Evolutionary conservation across 2,329 filamentous ascomycete species (phyloP), one percentile per base, ranked within the genome.

Genomic region (Coniosporium tulheliwenetii): DNA sequence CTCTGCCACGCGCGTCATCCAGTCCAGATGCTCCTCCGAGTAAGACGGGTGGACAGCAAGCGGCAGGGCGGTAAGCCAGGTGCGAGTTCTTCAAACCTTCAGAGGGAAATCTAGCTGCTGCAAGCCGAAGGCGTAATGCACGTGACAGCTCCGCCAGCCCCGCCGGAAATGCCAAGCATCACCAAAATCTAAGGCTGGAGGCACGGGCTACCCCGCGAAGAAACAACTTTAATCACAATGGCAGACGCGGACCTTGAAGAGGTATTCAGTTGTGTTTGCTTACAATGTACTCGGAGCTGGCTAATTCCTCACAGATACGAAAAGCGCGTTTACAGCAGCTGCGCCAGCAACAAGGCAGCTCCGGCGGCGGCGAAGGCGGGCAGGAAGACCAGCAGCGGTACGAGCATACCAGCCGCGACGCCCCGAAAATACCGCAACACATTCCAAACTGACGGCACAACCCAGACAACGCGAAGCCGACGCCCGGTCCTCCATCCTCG

Each of bases 261-360:
- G 10, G 15, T 39, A 15, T 14, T 19, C 14, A 37, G 37, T 8
- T 36, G 38, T 38, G 40, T 32, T 19, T 36, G 34, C 38, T 41
- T 10, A 8, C 8, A 30, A 12, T 31, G 38, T n/a, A 19, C 37
- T 30, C 26, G 38, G 16, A 30, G 41, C 32, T 38, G 36, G 41
- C 45, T 45, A 15, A 47, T 37, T 41, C 36, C 39, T 44, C 36
- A 37, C 55, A 94, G 81, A 95, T 96, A 58, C 73, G 89, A 58
- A 82, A 85, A 62, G 89, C 89, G 54, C 85, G 91, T 47, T 79
- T 95, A 41, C 84, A 89, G 63, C 87, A 98, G 67, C 80, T 96
- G 50, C 91, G 93, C 63, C 73, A 86, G 52, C 70, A 76, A 55
- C 50, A 52, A 69, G 82, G 62, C 30, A 65, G 71, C 47, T 69